Evolutionary conservation across 495 filamentous ascomycete species (phyloP), one percentile per base, ranked within the genome.

Genomic region (Tetracladium setigerum): DNA sequence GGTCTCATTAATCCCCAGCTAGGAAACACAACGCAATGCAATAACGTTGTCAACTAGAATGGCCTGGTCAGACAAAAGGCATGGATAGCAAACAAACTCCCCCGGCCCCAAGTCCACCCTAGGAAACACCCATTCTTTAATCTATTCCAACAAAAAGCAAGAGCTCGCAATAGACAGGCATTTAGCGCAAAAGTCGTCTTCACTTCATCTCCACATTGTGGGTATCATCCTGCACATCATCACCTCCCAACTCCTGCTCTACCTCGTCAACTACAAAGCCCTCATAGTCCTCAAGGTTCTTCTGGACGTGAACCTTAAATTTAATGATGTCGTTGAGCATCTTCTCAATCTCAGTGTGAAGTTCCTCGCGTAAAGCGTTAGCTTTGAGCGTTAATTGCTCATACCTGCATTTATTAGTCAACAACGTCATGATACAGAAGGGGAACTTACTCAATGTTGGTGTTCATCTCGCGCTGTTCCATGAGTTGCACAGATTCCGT

Each of bases 281-380:
- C 64, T 96, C 91, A 62, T 95, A 95, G 58, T 89, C 86, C 63
- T 95, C 89, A 31, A 98, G 68, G 44, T 79, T 82, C 65, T 87
- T 87, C 64, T 97, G 92, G 38, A 98, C 75, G 61, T 96, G 92
- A 46, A 97, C 82, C 69, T 98, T 98, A 81, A 98, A 98, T 55
- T 89, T 89, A 70, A 96, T 95, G 61, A 97, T 83, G 58, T 96
- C 90, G 67, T 95, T 94, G 53, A 98, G 67, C 80, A 96, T 91
- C 52, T 83, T 85, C 69, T 95, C 94, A 49, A 95, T 86, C 62
- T 95, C 92, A 11, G 89, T 94, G 59, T 98, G 92, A 13, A 98
- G 70, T 60, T 95, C 89, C 65, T 98, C 92, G 30, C 92, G 81
- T 22, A 95, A 74, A 2, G 86, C 68, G 57, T 89, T 87, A 14